Evolutionary conservation across 768 basidiomycete genomes (phyloP), one percentile per base, ranked within the genome.

Genomic region (Rhodotorula kratochvilovae): DNA sequence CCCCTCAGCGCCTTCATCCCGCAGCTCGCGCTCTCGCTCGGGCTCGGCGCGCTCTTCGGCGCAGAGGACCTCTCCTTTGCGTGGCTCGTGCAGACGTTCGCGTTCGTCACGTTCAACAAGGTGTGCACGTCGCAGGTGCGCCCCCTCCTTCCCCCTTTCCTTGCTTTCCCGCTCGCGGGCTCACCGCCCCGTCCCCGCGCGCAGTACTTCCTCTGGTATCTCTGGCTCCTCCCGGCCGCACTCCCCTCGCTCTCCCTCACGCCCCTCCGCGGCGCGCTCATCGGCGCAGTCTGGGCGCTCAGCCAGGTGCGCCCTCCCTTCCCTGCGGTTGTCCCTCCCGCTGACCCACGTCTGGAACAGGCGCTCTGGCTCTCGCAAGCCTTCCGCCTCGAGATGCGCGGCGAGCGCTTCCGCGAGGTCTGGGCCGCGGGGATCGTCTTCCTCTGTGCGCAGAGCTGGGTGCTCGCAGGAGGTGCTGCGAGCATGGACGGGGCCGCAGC

Each of bases 151-250:
- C n/a, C n/a, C n/a, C n/a, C n/a, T n/a, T n/a, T n/a, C n/a, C n/a
- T n/a, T 36, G 21, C 21, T 15, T 48, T 5, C 33, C 17, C 25
- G 12, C 1, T 59, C 57, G 29, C 55, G 8, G 10, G 11, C 27
- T 35, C 43, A 43, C 35, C 16, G 57, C 4, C 13, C 11, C 21
- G 11, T n/a, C 5, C n/a, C 27, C 16, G 15, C 16, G 15, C 23
- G 48, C 81, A 98, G 90, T 99, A 99, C 80, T 99, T 98, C 81
- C 84, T 95, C 50, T 99, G 96, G 96, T 97, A 93, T 79, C 86
- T 92, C 23, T 86, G 92, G 61, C 86, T 98, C 70, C 81, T 98
- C 0, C 93, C 95, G 0, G 84, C 92, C 5, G 82, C 95, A 33
- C 84, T 92, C 7, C 89, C 92, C 0, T 84, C 81, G 5, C 80